These are phyloP conservation scores for Colletotrichum spinosum DNA, from an alignment of 2,329 filamentous ascomycete species.

Conservation along the genomic window DNA sequence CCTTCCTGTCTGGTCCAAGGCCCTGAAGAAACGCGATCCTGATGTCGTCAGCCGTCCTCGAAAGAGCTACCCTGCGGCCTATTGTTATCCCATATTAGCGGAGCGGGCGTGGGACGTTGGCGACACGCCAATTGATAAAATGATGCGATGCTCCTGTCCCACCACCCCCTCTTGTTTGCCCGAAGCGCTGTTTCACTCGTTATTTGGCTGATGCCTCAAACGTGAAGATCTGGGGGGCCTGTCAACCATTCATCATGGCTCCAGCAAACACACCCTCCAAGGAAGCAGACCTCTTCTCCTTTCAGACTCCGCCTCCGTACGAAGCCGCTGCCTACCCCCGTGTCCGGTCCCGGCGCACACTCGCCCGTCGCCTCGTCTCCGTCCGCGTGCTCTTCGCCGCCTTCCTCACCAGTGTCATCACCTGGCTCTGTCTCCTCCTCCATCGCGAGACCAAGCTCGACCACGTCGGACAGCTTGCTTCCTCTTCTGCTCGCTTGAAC, in stretches of 20 bases:
- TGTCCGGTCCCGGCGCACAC: conserved; percentile 23
- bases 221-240: not conserved
- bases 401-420: conserved; percentile 18
- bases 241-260: conserved; percentile 20
- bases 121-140: conserved; percentile 15
- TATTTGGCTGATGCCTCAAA: not conserved
- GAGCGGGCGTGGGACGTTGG: not conserved
- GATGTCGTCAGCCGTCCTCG: not conserved
- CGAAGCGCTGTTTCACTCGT: conserved; percentile 1
- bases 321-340: conserved; percentile 34
- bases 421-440: conserved; percentile 32
- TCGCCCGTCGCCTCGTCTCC: conserved; percentile 22
- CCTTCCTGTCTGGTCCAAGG: conserved; percentile 25
- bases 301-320: conserved; percentile 32
- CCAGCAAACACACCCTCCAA: conserved; percentile 15
- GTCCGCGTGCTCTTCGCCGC: conserved; percentile 19
- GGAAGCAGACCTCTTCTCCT: conserved; percentile 19
- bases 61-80: conserved; percentile 10
- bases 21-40: conserved; percentile 1
- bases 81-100: not conserved
- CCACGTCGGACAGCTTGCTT: conserved; percentile 21
- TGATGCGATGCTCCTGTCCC: conserved; percentile 9
- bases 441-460: conserved; percentile 24
- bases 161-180: not conserved
- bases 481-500: conserved; percentile 22